Evolutionary conservation across 148 eudicot genomes (phyloP).

Genomic region (Drosera capensis): DNA sequence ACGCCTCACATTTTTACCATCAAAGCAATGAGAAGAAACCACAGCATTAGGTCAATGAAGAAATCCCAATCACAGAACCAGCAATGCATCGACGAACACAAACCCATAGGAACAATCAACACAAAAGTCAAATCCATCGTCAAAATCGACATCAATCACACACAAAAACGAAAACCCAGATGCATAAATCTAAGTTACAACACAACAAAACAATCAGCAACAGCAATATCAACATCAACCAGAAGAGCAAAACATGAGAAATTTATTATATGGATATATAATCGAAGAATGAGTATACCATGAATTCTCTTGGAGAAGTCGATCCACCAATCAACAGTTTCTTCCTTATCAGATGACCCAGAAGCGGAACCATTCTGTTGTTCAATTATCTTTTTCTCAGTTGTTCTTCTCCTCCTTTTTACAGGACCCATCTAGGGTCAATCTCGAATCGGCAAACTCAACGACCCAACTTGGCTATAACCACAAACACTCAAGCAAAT

Average conservation of each 20-base stretch:
- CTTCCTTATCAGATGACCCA: conserved; percentile 30
- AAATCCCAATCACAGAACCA: no score
- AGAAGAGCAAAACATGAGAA: background rate
- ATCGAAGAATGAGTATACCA: conserved; percentile 17
- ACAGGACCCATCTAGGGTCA: conserved; percentile 39
- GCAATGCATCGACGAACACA: conserved; percentile 1
- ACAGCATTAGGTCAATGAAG: background rate
- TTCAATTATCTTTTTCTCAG: conserved; percentile 26
- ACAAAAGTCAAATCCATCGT: background rate
- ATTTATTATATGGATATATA: background rate
- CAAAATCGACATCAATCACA: background rate
- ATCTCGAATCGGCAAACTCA: conserved; percentile 19
- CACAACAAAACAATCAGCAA: background rate
- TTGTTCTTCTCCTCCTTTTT: conserved; percentile 29
- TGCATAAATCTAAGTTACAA: background rate
- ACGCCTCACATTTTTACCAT: no score
- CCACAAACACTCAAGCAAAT: conserved; percentile 10
- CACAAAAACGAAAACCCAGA: background rate
- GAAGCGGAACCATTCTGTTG: conserved; percentile 8
- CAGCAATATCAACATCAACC: background rate
- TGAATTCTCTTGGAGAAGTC: conserved; percentile 26
- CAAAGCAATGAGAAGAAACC: background rate
- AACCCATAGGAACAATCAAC: background rate
- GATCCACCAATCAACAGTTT: conserved; percentile 41
- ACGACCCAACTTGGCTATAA: background rate